A percentile compares a stretch with the other conserved stretches of the same genome.
Evolutionary conservation across 2,329 filamentous ascomycete genomes (phyloP).

Genomic region (Truncatella angustata): DNA sequence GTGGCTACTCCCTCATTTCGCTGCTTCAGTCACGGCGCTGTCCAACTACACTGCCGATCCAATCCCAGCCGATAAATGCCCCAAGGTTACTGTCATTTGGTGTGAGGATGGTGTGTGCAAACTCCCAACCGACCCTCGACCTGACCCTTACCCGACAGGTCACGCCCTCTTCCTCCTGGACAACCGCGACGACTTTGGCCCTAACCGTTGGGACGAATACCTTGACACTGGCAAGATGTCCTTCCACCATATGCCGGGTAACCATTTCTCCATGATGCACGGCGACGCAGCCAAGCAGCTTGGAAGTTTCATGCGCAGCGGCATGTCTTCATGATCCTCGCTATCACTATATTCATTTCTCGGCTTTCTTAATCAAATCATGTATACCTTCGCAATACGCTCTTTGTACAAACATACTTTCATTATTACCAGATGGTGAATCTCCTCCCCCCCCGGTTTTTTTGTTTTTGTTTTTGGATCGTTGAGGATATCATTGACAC

Average conservation of each 20-base stretch:
- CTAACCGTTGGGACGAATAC: constrained; percentile 69
- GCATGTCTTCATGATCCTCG: constrained; percentile 16
- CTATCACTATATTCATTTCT: background rate
- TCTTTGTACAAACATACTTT: constrained; percentile 2
- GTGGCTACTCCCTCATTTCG: constrained; percentile 76
- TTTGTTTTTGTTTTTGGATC: no score
- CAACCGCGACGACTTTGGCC: constrained; percentile 69
- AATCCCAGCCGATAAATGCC: constrained; percentile 57
- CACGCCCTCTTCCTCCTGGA: constrained; percentile 70
- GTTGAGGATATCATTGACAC: no score
- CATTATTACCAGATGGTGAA: no score
- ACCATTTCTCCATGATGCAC: constrained; percentile 78
- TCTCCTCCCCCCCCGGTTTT: no score
- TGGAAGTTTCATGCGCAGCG: constrained; percentile 29
- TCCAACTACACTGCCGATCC: constrained; percentile 67
- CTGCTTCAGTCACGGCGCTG: constrained; percentile 64
- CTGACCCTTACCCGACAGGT: constrained; percentile 56
- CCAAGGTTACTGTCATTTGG: constrained; percentile 66
- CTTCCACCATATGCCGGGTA: constrained; percentile 66
- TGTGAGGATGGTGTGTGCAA: constrained; percentile 73
- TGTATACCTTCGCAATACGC: background rate
- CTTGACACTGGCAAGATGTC: constrained; percentile 60
- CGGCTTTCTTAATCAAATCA: constrained; percentile 1
- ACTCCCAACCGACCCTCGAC: constrained; percentile 61
- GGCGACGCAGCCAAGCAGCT: constrained; percentile 39